Evolutionary conservation across 2,329 filamentous ascomycete genomes (phyloP).

Genomic region (Fusarium buharicum): DNA sequence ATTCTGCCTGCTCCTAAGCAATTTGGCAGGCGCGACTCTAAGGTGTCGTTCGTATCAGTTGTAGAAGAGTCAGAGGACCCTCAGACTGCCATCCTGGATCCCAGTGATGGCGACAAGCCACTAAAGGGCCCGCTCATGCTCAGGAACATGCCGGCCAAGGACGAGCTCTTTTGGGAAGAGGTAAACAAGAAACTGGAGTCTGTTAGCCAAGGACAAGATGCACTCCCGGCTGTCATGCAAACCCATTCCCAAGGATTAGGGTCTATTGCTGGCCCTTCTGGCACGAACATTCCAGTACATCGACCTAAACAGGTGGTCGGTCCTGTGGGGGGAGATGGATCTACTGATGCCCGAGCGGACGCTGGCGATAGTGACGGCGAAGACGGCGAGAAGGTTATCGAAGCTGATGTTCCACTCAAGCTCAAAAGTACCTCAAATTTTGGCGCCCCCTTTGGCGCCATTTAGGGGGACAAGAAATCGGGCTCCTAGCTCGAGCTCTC

Average conservation of each 20-base stretch:
- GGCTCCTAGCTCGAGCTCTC: constrained; percentile 5
- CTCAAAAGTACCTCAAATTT: constrained; percentile 60
- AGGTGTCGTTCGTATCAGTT: constrained; percentile 30
- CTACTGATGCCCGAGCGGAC: constrained; percentile 36
- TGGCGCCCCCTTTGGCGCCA: constrained; percentile 57
- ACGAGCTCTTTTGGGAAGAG: constrained; percentile 63
- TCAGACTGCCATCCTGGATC: constrained; percentile 50
- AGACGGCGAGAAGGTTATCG: constrained; percentile 44
- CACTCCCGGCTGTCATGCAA: constrained; percentile 58
- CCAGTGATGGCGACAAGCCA: constrained; percentile 55
- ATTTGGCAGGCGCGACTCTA: constrained; percentile 26
- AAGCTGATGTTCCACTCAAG: constrained; percentile 59
- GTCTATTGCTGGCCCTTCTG: constrained; percentile 28
- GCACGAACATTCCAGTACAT: constrained; percentile 18
- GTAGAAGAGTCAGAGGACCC: constrained; percentile 31
- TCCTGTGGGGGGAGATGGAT: constrained; percentile 39
- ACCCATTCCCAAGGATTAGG: constrained; percentile 48
- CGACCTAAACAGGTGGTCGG: constrained; percentile 16
- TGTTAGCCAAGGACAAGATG: constrained; percentile 58
- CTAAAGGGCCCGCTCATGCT: constrained; percentile 65
- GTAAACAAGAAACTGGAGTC: constrained; percentile 64
- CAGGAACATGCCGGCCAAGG: constrained; percentile 65
- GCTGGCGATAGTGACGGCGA: constrained; percentile 44
- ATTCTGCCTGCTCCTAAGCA: constrained; percentile 11
- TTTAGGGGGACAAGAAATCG: constrained; percentile 35